phyloP scores from a whole-genome alignment of 2,329 filamentous ascomycete genomes.

The Alternaria atra region DNA sequence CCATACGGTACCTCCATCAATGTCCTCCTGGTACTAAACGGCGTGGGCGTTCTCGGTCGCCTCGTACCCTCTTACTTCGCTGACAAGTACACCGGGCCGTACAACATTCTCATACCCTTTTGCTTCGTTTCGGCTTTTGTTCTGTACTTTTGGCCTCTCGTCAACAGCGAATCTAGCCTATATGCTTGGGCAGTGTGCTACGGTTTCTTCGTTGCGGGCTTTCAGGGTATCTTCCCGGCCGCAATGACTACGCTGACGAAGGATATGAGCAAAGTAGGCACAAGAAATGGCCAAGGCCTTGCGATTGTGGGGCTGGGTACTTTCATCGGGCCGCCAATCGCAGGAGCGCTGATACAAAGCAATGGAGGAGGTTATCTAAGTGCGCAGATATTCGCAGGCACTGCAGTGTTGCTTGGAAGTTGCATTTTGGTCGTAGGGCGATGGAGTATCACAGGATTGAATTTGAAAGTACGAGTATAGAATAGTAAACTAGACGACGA shows the following conservation, averaged over 20 bases:
- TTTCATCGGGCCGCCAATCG: slow-evolving; percentile 58
- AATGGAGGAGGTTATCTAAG: slow-evolving; percentile 54
- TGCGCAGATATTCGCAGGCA: slow-evolving; percentile 55
- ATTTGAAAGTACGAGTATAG: slow-evolving; percentile 33
- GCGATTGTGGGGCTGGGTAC: slow-evolving; percentile 56
- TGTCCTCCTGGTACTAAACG: slow-evolving; percentile 67
- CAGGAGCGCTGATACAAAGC: slow-evolving; percentile 56
- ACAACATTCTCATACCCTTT: slow-evolving; percentile 66
- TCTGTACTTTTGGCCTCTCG: slow-evolving; percentile 66
- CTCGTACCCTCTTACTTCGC: slow-evolving; percentile 63
- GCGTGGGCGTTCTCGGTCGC: slow-evolving; percentile 64
- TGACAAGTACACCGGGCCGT: slow-evolving; percentile 62
- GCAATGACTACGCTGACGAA: slow-evolving; percentile 55
- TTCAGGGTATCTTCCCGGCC: slow-evolving; percentile 58
- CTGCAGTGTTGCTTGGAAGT: slow-evolving; percentile 40
- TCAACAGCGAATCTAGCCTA: slow-evolving; percentile 51
- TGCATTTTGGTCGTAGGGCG: slow-evolving; percentile 41
- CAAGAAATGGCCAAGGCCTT: slow-evolving; percentile 60
- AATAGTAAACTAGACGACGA: not conserved
- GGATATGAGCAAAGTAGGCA: slow-evolving; percentile 58
- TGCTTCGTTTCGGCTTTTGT: slow-evolving; percentile 58
- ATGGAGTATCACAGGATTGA: slow-evolving; percentile 42
- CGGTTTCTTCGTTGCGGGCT: slow-evolving; percentile 55
- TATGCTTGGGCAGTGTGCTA: slow-evolving; percentile 58
- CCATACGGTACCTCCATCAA: slow-evolving; percentile 61